Conservation (phyloP, 2,329 filamentous ascomycete species). For the Ophiostoma angusticollis region DNA sequence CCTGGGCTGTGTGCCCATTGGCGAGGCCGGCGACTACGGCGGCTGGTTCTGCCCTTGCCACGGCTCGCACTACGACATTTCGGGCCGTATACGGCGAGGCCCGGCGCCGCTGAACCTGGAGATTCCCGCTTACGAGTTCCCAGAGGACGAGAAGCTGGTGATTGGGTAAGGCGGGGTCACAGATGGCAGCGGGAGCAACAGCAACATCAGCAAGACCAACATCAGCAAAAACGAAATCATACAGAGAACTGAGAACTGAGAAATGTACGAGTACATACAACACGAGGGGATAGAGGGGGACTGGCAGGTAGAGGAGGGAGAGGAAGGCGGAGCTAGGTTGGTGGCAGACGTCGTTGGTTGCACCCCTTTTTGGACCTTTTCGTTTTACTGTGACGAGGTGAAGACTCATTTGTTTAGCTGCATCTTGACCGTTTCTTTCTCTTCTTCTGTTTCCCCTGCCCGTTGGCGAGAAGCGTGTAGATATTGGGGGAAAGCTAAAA, state of each 20-base stretch:
- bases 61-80: slow-evolving; percentile 99
- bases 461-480: neutral
- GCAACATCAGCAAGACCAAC: neutral
- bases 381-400: neutral
- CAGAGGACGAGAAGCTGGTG: slow-evolving; percentile 73
- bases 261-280: slow-evolving; percentile 10
- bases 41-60: slow-evolving; percentile 99
- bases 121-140: slow-evolving; percentile 85
- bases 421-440: neutral
- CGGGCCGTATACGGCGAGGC: slow-evolving; percentile 92
- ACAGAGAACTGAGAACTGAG: too few species aligned
- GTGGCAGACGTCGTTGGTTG: slow-evolving; percentile 1
- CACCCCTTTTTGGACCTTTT: neutral
- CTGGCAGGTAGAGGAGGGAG: neutral
- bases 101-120: slow-evolving; percentile 96
- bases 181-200: neutral
- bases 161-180: slow-evolving; percentile 60
- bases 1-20: slow-evolving; percentile 96
- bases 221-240: neutral
- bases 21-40: slow-evolving; percentile 93
- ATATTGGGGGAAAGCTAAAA: too few species aligned
- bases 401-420: neutral
- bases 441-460: neutral
- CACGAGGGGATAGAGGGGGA: neutral
- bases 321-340: neutral